Evolutionary conservation across 306 rosid genomes (phyloP).

Genomic region (Boehmeria nivea): DNA sequence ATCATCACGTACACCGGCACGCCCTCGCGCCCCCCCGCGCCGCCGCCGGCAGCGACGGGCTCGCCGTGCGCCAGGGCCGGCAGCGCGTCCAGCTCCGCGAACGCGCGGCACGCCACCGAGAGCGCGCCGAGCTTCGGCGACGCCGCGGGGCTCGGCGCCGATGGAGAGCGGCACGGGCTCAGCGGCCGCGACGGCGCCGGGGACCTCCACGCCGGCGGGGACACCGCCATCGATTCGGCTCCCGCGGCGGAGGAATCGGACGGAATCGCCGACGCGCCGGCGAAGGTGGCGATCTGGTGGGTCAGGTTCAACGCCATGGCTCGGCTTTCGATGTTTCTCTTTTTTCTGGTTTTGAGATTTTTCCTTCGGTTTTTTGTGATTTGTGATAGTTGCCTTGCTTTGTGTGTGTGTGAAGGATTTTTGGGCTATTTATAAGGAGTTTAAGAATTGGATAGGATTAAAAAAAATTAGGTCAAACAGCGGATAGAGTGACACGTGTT

Average conservation of each 20-base stretch:
- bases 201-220: constrained; percentile 42
- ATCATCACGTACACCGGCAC: constrained; percentile 97
- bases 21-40: constrained; percentile 5
- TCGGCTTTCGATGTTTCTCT: no score
- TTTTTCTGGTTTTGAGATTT: no score
- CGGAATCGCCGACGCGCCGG: constrained; percentile 31
- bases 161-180: constrained; percentile 34
- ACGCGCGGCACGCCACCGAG: constrained; percentile 62
- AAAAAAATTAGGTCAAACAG: no score
- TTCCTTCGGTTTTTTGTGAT: no score
- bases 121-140: constrained; percentile 35
- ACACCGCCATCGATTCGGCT: constrained; percentile 25
- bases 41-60: neutral
- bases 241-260: constrained; percentile 20
- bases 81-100: constrained; percentile 31
- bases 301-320: constrained; percentile 67
- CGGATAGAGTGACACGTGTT: no score
- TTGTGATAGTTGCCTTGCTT: no score
- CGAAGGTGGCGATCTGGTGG: constrained; percentile 47
- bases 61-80: constrained; percentile 18
- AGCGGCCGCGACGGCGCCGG: constrained; percentile 40
- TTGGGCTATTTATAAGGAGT: no score
- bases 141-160: constrained; percentile 32
- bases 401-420: no score
- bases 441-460: no score